These are phyloP conservation scores for Torrubiella hemipterigena DNA, from an alignment of 2,329 filamentous ascomycete species.

Conservation along the genomic window DNA sequence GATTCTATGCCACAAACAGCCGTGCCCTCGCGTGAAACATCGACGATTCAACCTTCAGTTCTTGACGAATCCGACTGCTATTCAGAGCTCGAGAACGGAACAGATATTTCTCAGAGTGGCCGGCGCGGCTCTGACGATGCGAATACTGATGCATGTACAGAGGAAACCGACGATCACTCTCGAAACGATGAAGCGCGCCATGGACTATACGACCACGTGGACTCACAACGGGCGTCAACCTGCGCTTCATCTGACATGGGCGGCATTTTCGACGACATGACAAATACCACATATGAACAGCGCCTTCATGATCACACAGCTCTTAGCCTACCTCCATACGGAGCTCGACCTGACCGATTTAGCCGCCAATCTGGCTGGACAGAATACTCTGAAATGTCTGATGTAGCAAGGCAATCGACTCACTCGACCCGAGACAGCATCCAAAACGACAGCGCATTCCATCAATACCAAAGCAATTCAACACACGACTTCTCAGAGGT, in stretches of 20 bases:
- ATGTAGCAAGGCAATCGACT: too few species aligned
- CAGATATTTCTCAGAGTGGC: slow-evolving; percentile 12
- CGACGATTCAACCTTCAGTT: too few species aligned
- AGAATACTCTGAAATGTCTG: slow-evolving; percentile 42
- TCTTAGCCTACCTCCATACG: slow-evolving; percentile 33
- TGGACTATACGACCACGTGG: slow-evolving; percentile 15
- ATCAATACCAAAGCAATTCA: too few species aligned
- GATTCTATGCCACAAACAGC: too few species aligned
- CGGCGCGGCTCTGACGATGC: slow-evolving; percentile 17
- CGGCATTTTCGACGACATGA: slow-evolving; percentile 12
- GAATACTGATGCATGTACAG: slow-evolving; percentile 22
- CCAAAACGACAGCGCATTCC: too few species aligned
- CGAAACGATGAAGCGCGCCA: slow-evolving; percentile 16
- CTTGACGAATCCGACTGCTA: slow-evolving; percentile 27
- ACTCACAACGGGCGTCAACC: slow-evolving; percentile 24
- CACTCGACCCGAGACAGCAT: too few species aligned
- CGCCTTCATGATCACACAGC: slow-evolving; percentile 23
- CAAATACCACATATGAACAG: slow-evolving; percentile 14
- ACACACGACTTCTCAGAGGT: too few species aligned
- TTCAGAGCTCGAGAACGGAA: slow-evolving; percentile 19
- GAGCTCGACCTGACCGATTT: slow-evolving; percentile 29
- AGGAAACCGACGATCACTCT: slow-evolving; percentile 20
- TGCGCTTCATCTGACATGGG: slow-evolving; percentile 26
- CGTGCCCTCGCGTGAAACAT: too few species aligned
- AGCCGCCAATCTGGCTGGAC: slow-evolving; percentile 51